Base-by-base conservation (phyloP, 139 green algal species). In the Spirogloea muscicola region DNA sequence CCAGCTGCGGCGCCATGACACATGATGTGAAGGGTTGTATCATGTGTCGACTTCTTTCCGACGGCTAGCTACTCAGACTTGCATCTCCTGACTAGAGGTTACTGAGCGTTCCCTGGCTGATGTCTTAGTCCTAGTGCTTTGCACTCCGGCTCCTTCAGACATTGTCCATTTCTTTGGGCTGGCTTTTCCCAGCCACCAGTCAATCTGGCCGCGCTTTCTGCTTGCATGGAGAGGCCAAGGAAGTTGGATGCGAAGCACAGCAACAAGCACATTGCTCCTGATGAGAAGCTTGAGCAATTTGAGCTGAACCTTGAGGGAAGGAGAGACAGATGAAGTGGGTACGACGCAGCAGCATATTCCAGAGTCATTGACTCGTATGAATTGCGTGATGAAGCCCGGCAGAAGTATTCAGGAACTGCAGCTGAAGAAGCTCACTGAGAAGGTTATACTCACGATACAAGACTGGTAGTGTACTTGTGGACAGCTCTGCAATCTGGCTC, bases 21-120 rank as follows among this genome's bases (percentile, higher is more conserved):
- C 94, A 99, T 80, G 92, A 94, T 69, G 91, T 88, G 13, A 96
- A 95, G 72, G 91, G 97, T 77, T 98, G n/a, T n/a, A n/a, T n/a
- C n/a, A n/a, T n/a, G n/a, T n/a, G n/a, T n/a, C n/a, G n/a, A n/a
- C n/a, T n/a, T n/a, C n/a, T n/a, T n/a, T n/a, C n/a, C n/a, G n/a
- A n/a, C n/a, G n/a, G n/a, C n/a, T n/a, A n/a, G n/a, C n/a, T n/a
- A n/a, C n/a, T n/a, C n/a, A n/a, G n/a, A n/a, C n/a, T n/a, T n/a
- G n/a, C n/a, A n/a, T n/a, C n/a, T n/a, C n/a, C n/a, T n/a, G n/a
- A n/a, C n/a, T n/a, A n/a, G n/a, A n/a, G n/a, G n/a, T n/a, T n/a
- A n/a, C n/a, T n/a, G n/a, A n/a, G n/a, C n/a, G n/a, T n/a, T n/a
- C n/a, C n/a, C n/a, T n/a, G n/a, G n/a, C n/a, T n/a, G n/a, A n/a